These are phyloP conservation scores for Pseudogymnoascus verrucosus DNA, from an alignment of 2,329 filamentous ascomycete genomes.

Conservation along the genomic window DNA sequence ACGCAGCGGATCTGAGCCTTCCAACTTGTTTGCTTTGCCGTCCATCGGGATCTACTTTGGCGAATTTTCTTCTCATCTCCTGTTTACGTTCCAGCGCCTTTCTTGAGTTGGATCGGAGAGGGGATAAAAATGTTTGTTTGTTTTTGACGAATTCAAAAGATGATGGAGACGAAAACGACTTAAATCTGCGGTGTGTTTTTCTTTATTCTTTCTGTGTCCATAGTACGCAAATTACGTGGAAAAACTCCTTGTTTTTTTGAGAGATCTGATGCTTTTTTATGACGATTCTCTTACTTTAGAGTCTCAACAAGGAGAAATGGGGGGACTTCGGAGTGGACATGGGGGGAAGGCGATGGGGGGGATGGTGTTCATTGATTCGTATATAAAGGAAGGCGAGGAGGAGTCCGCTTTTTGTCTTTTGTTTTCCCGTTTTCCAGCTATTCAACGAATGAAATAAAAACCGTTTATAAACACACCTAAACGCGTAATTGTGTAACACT, in stretches of 20 bases:
- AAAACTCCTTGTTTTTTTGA: not conserved
- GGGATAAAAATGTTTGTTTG: not conserved
- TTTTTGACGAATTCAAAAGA: conserved; percentile 6
- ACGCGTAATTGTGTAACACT: not conserved
- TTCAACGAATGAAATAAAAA: not conserved
- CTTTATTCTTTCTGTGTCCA: not conserved
- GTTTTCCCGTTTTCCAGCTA: not conserved
- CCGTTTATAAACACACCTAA: not conserved
- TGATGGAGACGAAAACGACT: conserved; percentile 5
- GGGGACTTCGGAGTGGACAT: not conserved
- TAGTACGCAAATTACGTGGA: conserved; percentile 3
- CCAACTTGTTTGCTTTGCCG: not conserved
- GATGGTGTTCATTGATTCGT: not conserved
- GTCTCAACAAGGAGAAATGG: not conserved
- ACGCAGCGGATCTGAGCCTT: conserved; percentile 4
- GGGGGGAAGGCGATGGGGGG: not conserved
- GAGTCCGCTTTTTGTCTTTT: not conserved
- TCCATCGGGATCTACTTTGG: not conserved
- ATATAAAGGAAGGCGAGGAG: not conserved
- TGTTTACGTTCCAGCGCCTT: not conserved
- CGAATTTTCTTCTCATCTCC: conserved; percentile 5
- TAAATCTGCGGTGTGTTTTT: not conserved
- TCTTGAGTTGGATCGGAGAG: not conserved
- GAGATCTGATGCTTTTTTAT: not conserved
- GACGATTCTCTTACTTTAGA: not conserved